Percentiles rank a stretch among this genome's conserved stretches.
Evolutionary conservation across 352 stramenopile genomes (phyloP).

Genomic region (Globisporangium nagaii): DNA sequence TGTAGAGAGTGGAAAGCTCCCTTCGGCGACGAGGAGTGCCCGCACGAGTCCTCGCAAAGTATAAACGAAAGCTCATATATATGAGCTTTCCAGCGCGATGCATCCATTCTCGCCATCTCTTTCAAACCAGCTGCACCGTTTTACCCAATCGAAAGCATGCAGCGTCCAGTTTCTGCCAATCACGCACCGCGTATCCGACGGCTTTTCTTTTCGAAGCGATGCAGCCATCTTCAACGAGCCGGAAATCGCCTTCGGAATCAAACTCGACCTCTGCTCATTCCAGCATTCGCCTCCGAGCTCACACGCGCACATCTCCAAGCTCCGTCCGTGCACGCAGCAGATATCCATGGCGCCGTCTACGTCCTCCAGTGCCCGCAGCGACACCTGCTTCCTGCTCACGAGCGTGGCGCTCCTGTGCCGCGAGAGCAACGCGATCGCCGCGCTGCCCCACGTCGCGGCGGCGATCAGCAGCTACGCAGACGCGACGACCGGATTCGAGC

Average conservation of each 20-base stretch:
- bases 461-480: slow-evolving; percentile 3
- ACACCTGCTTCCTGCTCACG: not conserved
- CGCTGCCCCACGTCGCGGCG: not conserved
- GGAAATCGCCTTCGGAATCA: not conserved
- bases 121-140: no score
- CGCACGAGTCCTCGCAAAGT: no score
- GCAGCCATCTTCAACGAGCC: not conserved
- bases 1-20: no score
- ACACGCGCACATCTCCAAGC: not conserved
- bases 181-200: not conserved
- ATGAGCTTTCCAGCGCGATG: no score
- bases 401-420: slow-evolving; percentile 6
- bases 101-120: no score
- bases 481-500: not conserved
- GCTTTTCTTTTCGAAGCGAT: not conserved
- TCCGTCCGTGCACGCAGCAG: no score
- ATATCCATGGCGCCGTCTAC: not conserved
- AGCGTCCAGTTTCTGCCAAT: not conserved
- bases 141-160: no score
- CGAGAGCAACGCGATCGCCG: not conserved
- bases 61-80: no score
- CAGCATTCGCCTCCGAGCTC: not conserved
- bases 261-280: not conserved
- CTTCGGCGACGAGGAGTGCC: no score
- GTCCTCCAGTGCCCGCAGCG: not conserved